Percentiles rank a stretch among this genome's conserved stretches.
Conservation (phyloP, 441 rosid genomes). For the Euphorbia celastroides region DNA sequence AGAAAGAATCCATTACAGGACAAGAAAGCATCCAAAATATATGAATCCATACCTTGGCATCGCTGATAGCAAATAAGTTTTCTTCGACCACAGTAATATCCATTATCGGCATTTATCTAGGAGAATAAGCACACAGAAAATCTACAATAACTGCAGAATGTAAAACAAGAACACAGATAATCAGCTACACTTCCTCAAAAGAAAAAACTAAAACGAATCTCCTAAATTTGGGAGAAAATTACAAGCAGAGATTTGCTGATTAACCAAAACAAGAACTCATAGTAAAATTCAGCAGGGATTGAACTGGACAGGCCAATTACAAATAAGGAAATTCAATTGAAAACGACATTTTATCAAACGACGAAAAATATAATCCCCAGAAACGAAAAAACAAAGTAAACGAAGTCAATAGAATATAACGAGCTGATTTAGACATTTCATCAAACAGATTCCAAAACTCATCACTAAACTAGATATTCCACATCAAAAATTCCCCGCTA, state of each 20-base stretch:
- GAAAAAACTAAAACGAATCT: constrained; percentile 11
- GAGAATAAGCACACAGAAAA: constrained; percentile 23
- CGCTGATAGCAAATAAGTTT: constrained; percentile 79
- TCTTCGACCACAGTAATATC: constrained; percentile 86
- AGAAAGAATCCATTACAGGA: constrained; percentile 11
- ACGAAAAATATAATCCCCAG: neutral
- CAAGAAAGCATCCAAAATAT: constrained; percentile 3
- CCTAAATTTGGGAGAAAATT: neutral
- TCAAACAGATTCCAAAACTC: constrained; percentile 18
- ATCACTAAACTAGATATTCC: constrained; percentile 9
- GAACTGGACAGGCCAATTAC: neutral
- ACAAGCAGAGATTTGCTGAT: constrained; percentile 1
- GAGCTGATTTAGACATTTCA: constrained; percentile 30
- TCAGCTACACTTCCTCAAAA: constrained; percentile 12
- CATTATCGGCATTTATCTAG: constrained; percentile 48
- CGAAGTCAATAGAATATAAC: neutral
- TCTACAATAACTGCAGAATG: constrained; percentile 34
- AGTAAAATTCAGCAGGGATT: constrained; percentile 1
- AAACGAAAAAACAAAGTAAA: neutral
- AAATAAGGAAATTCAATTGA: constrained; percentile 4
- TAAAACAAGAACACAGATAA: constrained; percentile 12
- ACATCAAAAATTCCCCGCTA: constrained; percentile 36
- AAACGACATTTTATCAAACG: constrained; percentile 7
- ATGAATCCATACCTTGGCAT: constrained; percentile 75
- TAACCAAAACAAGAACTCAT: neutral